These are phyloP conservation scores for Porcisia deanei DNA, from an alignment of 208 protist genomes.

Conservation along the genomic window DNA sequence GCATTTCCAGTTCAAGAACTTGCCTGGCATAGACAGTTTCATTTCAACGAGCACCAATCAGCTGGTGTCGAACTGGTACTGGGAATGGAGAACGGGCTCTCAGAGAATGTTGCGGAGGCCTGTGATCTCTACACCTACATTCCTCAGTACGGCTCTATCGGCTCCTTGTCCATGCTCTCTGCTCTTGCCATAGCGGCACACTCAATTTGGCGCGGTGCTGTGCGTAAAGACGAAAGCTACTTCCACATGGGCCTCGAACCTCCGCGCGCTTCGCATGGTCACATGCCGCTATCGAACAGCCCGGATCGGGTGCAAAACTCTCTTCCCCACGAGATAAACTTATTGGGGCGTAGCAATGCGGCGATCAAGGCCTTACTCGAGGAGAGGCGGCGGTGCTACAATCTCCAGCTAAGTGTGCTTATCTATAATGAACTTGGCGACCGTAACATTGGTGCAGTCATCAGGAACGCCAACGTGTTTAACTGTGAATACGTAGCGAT, in stretches of 20 bases:
- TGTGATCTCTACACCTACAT: slow-evolving; percentile 74
- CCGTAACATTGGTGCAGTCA: slow-evolving; percentile 83
- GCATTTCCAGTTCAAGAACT: slow-evolving; percentile 58
- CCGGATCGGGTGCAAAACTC: background rate
- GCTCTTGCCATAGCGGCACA: slow-evolving; percentile 79
- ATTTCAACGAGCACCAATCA: background rate
- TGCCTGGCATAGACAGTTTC: slow-evolving; percentile 23
- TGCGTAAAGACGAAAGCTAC: background rate
- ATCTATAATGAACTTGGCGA: slow-evolving; percentile 83
- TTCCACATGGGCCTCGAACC: background rate
- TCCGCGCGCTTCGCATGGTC: slow-evolving; percentile 18
- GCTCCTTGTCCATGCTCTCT: slow-evolving; percentile 82
- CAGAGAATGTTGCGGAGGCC: slow-evolving; percentile 23
- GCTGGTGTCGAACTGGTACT: slow-evolving; percentile 65
- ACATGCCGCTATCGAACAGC: slow-evolving; percentile 67
- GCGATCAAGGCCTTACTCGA: slow-evolving; percentile 44
- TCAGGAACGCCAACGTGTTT: slow-evolving; percentile 83
- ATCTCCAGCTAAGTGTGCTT: slow-evolving; percentile 59
- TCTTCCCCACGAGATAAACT: slow-evolving; percentile 59
- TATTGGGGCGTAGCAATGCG: slow-evolving; percentile 42
- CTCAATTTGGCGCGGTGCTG: slow-evolving; percentile 4
- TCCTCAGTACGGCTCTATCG: slow-evolving; percentile 86
- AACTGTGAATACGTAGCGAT: slow-evolving; percentile 75
- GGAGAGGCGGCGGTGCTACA: slow-evolving; percentile 35
- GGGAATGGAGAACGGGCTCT: slow-evolving; percentile 88